Base-by-base conservation (phyloP, 768 basidiomycete species). In the Phaeotremella fagi region DNA sequence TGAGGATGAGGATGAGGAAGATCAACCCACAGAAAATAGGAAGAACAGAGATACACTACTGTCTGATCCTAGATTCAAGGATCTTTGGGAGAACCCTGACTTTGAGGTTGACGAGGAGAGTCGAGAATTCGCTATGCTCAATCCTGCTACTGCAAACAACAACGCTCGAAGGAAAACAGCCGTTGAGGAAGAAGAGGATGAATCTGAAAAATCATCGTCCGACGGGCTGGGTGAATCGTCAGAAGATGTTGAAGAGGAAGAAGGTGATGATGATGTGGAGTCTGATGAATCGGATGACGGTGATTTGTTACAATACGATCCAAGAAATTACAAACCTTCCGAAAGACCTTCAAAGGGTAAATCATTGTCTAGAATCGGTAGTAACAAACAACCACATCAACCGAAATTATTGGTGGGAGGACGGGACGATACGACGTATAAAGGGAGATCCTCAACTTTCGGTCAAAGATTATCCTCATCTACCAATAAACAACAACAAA, bases 41-140 rank as follows among this genome's bases (percentile, higher is more conserved):
- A 74, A 22, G 73, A 75, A 29, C 36, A 22, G 56, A 42, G 24
- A 26, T 54, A 48, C 50, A 51, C 18, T 60, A 54, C 60, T 52
- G 64, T 82, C 77, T 41, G 95, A 99, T 75, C 83, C 85, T 50
- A 86, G 95, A 50, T 99, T 98, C 81, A 79, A 84, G 52, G 85
- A 83, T 41, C 80, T 99, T 33, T 99, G 95, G 75, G 83, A 88
- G 76, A 84, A 95, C 68, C 85, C 89, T 3, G 87, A 88, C 51
- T 99, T 89, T 73, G 81, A 86, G 65, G 87, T 99, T 60, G 94
- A 98, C 75, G 88, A 91, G 77, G 81, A 76, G 36, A 87, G 79
- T 61, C 80, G 88, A 64, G 95, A 98, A 77, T 98, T 80, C 72
- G 87, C 85, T n/a, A 75, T 98, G 60, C 82, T 97, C 70, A 91